Evolutionary conservation across 2,329 filamentous ascomycete genomes (phyloP), one percentile per base, ranked within the genome.

Genomic region (Cadophora sp.): DNA sequence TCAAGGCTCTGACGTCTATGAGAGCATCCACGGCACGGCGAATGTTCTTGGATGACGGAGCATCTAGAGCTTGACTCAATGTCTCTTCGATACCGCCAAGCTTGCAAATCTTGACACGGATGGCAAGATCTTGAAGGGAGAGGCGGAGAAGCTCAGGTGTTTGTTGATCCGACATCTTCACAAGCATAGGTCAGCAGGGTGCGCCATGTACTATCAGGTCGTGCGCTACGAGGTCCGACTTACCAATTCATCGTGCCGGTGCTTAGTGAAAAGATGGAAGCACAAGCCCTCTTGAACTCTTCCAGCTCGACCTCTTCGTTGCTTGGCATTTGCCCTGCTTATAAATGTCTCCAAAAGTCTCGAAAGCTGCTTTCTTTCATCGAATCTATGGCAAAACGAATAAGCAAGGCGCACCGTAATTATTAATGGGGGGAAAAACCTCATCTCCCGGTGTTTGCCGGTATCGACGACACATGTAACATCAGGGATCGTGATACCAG

Each of bases 401-500:
- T 24, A 51, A 61, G 12, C 29, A 19, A 29, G 29, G 19, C 40
- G 5, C 1, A 43, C 4, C 19, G n/a, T 9, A 19, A 46, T 12
- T 29, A 14, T 48, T 2, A 43, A 64, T 1, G 12, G 16, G 16
- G 8, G 1, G 12, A 19, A 62, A 68, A 59, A 74, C 76, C 95
- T 86, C 95, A 97, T 97, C 79, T 97, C 95, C 73, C 97, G 94
- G 80, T 98, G 95, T 79, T 97, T 98, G 66, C 96, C 96, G 0
- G 94, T 94, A 79, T 99, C 96, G 68, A 99, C 92, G 56, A 99
- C 96, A 74, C 94, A 97, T 0, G 96, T 98, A 34, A 99, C 93
- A 77, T 99, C 96, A 0, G 96, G 96, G 72, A 99, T 99, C 0
- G 96, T 99, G 77, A 99, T 97, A 82, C 96, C 96, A 0, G 96